Evolutionary conservation across 768 basidiomycete species (phyloP), one percentile per base, ranked within the genome.

Genomic region (Russula ochroleuca): DNA sequence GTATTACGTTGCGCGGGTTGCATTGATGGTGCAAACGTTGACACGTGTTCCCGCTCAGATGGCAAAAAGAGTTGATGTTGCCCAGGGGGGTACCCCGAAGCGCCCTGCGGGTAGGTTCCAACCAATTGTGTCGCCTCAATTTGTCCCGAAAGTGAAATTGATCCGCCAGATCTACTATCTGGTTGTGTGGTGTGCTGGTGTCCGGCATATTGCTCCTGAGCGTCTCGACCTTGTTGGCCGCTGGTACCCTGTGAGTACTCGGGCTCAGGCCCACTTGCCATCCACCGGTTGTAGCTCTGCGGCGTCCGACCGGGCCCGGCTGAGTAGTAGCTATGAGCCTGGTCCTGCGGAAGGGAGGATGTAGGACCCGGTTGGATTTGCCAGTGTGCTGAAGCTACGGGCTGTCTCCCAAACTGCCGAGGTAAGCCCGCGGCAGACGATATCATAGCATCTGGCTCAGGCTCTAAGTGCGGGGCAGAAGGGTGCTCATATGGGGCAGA

Each of bases 301-400:
- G n/a, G n/a, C n/a, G n/a, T n/a, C n/a, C n/a, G n/a, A n/a, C n/a
- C n/a, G n/a, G n/a, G n/a, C n/a, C n/a, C 23, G 31, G 37, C 48
- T n/a, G 48, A 43, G 49, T 50, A 51, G 19, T 64, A 56, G 48
- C 54, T 69, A 67, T 48, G 59, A 57, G 60, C 59, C 14, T 53
- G 65, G 52, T 58, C 64, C 13, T 67, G 62, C 14, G 70, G 67
- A 35, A 70, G 65, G 28, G 68, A 69, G 41, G 72, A 69, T n/a
- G 56, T 51, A 38, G 59, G 65, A 13, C 58, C 61, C n/a, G 53
- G 56, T 48, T 62, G 69, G 3, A 43, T 47, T 40, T 57, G 55
- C 59, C 25, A 35, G 8, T 37, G 51, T 0, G 28, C 35, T 28
- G 61, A n/a, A 50, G 68, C 33, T 59, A 54, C 9, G 61, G 61